phyloP scores from a whole-genome alignment of 108 stramenopile genomes.

The Chaetoceros muelleri region DNA sequence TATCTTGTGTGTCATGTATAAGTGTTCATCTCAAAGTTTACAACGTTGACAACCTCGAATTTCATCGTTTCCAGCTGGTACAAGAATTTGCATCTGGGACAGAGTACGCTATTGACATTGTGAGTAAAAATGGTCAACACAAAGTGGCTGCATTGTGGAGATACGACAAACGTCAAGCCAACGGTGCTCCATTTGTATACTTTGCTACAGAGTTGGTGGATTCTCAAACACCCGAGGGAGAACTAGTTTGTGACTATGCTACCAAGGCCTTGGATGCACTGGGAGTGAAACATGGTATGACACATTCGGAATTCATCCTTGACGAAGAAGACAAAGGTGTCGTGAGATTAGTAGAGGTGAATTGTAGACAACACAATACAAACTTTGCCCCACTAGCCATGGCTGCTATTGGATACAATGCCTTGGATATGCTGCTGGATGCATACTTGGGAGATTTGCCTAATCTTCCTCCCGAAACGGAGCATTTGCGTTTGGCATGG shows the following conservation, averaged over 20 bases:
- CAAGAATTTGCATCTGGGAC: conserved; percentile 69
- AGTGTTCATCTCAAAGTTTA: not conserved
- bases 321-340: conserved; percentile 25
- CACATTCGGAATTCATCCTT: conserved; percentile 71
- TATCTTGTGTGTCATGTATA: conserved; percentile 29
- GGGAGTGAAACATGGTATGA: conserved; percentile 57
- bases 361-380: conserved; percentile 83
- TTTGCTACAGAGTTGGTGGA: conserved; percentile 72
- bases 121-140: conserved; percentile 76
- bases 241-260: conserved; percentile 43
- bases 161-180: conserved; percentile 88
- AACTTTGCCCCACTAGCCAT: conserved; percentile 68
- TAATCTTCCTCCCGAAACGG: conserved; percentile 16
- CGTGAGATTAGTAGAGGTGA: conserved; percentile 69
- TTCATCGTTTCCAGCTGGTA: too few relatives aligned
- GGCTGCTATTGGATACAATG: conserved; percentile 75
- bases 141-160: conserved; percentile 93
- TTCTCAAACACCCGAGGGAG: conserved; percentile 16
- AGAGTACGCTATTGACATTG: conserved; percentile 91
- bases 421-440: conserved; percentile 56
- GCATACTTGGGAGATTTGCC: conserved; percentile 51
- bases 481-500: conserved; percentile 32
- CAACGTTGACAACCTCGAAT: not conserved
- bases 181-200: conserved; percentile 81
- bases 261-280: conserved; percentile 43